Evolutionary conservation across 129 eudicot genomes (phyloP).

Genomic region (Deinandra increscens): DNA sequence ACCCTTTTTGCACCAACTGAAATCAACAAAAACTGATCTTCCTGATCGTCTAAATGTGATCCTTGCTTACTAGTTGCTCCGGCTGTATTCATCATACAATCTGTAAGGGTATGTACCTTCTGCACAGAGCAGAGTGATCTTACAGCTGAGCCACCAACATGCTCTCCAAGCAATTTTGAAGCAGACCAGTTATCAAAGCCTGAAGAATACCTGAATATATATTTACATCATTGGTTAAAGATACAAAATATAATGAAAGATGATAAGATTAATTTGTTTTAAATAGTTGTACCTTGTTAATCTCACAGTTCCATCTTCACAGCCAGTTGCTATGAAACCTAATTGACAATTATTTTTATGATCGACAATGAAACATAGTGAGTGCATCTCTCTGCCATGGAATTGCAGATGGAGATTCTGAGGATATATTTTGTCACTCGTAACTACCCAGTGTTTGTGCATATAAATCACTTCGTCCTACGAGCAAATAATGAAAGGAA

Average conservation of each 20-base stretch:
- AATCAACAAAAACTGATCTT: slow-evolving; percentile 55
- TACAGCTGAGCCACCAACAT: slow-evolving; percentile 98
- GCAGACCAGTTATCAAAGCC: slow-evolving; percentile 66
- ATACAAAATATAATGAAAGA: background rate
- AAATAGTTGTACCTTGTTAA: slow-evolving; percentile 63
- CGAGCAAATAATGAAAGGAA: slow-evolving; percentile 1
- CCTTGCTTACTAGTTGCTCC: slow-evolving; percentile 21
- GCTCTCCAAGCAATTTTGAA: slow-evolving; percentile 93
- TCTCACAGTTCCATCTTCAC: slow-evolving; percentile 98
- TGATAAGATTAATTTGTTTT: background rate
- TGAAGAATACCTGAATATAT: slow-evolving; percentile 54
- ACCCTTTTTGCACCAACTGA: slow-evolving; percentile 98
- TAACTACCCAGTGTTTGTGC: slow-evolving; percentile 59
- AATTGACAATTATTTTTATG: slow-evolving; percentile 29
- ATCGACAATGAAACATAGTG: slow-evolving; percentile 61
- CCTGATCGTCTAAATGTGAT: slow-evolving; percentile 38
- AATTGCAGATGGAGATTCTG: slow-evolving; percentile 80
- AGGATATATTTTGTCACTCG: slow-evolving; percentile 57
- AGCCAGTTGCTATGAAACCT: slow-evolving; percentile 78
- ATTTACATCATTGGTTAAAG: slow-evolving; percentile 21
- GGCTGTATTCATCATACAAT: slow-evolving; percentile 32
- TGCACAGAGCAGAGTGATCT: slow-evolving; percentile 73
- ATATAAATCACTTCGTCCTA: slow-evolving; percentile 81
- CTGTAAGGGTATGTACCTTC: slow-evolving; percentile 50
- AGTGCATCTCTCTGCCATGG: slow-evolving; percentile 97